Base-by-base conservation (phyloP, 768 basidiomycete species). In the Pleurotus platypus region DNA sequence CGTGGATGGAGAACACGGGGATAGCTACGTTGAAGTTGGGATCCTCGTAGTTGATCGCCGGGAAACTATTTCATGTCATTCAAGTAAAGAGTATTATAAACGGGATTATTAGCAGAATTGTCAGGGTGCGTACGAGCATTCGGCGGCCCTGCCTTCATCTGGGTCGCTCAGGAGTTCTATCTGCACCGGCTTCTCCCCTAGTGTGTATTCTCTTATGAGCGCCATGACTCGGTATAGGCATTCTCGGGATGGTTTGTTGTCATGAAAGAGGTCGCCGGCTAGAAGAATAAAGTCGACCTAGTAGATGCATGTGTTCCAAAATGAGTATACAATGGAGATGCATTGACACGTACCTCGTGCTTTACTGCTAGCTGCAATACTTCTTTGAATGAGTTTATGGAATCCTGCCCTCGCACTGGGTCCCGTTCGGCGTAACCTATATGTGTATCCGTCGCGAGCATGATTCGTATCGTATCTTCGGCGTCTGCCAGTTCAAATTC, bases 1-100 rank as follows among this genome's bases (percentile, higher is more conserved):
- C 97, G 66, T 99, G 97, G 51, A 99, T 98, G 0, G 96, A 98
- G 72, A 99, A 99, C 26, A 98, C 90, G 2, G 97, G 97, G n/a
- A 97, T 92, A 3, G 84, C 85, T 50, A 99, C 81, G 68, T 99
- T 99, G 57, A 98, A 78, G 68, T 99, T 98, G 1, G 89, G 85
- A 64, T 99, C 96, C 70, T 99, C 94, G 66, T 98, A 98, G 70
- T 99, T 98, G 61, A 99, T 75, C 1, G 94, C 93, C 11, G 97
- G 97, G 67, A 98, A 99, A 13, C 94, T 98, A 63, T 5, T 24
- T 30, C 9, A 30, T 30, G 30, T 20, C 1, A 18, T 47, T 56
- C 27, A 50, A 26, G 58, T 56, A 43, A 18, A 49, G 39, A 54
- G 27, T 0, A 5, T 26, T 16, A 30, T 16, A 57, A 38, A 27